These are phyloP conservation scores for Clavispora vitiphila DNA, from an alignment of 805 yeast species.

Conservation along the genomic window DNA sequence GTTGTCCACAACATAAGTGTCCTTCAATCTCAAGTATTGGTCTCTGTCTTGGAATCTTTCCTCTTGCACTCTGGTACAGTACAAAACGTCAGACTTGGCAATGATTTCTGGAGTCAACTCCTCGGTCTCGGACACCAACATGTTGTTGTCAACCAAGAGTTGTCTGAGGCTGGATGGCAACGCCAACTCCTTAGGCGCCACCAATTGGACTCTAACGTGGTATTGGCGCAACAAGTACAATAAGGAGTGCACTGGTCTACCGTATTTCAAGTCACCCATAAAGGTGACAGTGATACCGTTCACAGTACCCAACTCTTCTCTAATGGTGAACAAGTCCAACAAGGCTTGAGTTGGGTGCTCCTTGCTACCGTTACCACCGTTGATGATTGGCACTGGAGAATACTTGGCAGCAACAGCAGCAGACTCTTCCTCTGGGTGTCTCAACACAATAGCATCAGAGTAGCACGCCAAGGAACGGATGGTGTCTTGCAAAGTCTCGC, in stretches of 20 bases:
- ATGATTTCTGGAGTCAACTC: constrained; percentile 79
- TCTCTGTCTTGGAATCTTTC: constrained; percentile 79
- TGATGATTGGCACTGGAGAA: constrained; percentile 94
- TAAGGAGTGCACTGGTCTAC: constrained; percentile 97
- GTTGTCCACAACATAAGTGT: constrained; percentile 89
- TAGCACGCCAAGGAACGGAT: constrained; percentile 91
- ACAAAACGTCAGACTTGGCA: constrained; percentile 87
- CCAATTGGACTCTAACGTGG: constrained; percentile 88
- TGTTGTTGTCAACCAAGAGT: constrained; percentile 59
- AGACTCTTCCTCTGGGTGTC: constrained; percentile 92
- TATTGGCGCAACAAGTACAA: constrained; percentile 86
- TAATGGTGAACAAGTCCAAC: constrained; percentile 92
- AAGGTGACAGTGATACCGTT: constrained; percentile 97
- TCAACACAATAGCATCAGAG: constrained; percentile 92
- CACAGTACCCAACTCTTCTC: constrained; percentile 98
- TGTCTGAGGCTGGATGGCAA: constrained; percentile 72
- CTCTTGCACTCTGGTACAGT: constrained; percentile 97
- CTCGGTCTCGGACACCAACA: constrained; percentile 70
- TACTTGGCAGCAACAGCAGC: constrained; percentile 93
- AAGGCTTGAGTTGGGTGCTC: constrained; percentile 99
- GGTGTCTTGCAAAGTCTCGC: constrained; percentile 97
- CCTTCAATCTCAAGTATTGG: constrained; percentile 85
- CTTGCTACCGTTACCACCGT: constrained; percentile 96
- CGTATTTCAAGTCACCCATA: constrained; percentile 98
- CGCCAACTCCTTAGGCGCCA: constrained; percentile 82